Percentiles rank a stretch among this genome's conserved stretches.
phyloP scores from a whole-genome alignment of 306 rosid genomes.

The Cotoneaster glaucophyllus region DNA sequence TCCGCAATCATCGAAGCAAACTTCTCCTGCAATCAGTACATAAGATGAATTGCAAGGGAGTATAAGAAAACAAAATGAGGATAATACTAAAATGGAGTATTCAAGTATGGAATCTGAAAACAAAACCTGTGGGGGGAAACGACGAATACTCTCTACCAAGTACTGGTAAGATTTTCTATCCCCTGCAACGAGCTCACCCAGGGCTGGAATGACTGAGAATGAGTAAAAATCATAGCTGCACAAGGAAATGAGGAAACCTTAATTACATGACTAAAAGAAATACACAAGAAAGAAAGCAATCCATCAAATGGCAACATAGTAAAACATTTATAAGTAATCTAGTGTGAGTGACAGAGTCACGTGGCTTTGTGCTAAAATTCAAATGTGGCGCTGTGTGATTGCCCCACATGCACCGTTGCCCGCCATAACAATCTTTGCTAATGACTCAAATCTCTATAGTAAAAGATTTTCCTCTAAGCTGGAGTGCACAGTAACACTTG shows the following conservation, averaged over 20 bases:
- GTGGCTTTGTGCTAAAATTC: not conserved
- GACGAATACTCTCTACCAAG: slow-evolving; percentile 88
- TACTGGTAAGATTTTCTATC: slow-evolving; percentile 89
- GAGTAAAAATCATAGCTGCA: slow-evolving; percentile 77
- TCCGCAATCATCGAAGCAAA: slow-evolving; percentile 83
- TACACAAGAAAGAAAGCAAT: not conserved
- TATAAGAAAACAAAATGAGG: slow-evolving; percentile 5
- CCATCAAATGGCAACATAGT: not conserved
- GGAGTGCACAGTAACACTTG: not conserved
- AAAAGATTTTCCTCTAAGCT: not conserved
- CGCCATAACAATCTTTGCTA: too few species aligned
- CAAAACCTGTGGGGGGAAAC: slow-evolving; percentile 81
- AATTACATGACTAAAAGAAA: not conserved
- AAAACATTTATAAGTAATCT: not conserved
- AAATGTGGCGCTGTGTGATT: not conserved
- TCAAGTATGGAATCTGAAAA: slow-evolving; percentile 2
- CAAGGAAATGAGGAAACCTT: slow-evolving; percentile 16
- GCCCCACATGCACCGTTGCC: not conserved
- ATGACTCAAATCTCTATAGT: not conserved
- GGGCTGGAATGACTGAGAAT: slow-evolving; percentile 61
- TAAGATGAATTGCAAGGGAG: not conserved
- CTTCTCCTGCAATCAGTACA: slow-evolving; percentile 48
- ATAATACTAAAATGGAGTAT: not conserved
- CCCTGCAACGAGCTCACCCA: slow-evolving; percentile 78
- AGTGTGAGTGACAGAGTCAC: not conserved